Evolutionary conservation across 78 protist genomes (phyloP), one percentile per base, ranked within the genome.

Genomic region (Thecamonas trahens): DNA sequence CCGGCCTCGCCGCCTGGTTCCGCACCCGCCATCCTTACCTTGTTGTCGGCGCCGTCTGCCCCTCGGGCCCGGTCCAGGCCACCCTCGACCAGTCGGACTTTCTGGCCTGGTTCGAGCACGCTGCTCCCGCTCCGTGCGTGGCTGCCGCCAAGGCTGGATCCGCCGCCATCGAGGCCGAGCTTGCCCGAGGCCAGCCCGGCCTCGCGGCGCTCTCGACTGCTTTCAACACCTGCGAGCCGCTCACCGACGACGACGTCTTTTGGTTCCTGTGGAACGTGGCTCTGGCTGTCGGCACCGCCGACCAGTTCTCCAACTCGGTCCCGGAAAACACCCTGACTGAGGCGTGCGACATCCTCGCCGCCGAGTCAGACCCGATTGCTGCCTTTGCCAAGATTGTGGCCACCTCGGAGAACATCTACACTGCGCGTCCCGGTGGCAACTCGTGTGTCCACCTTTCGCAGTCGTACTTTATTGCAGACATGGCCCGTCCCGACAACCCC

Each of bases 51-150:
- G 18, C 73, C 20, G 37, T 13, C 9, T 32, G 61, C 50, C 7
- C 66, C 26, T 62, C 67, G 17, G 85, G 78, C 38, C 65, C 55
- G 34, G 67, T 72, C 37, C 26, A 11, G 32, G 62, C 79, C 44
- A 45, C 8, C 26, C 45, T 5, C 13, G 28, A 57, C 18, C 69
- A 59, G 58, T 2, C 2, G 24, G 73, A 50, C 9, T 77, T 67
- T 34, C 53, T 77, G n/a, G n/a, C 4, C 32, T 2, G 3, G 15
- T 49, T 39, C 49, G n/a, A 6, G 13, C 37, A 42, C 22, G 6
- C 29, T 77, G n/a, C 34, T 49, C 14, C 11, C 7, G 13, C 31
- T 63, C 53, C 9, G 50, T 18, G 53, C 4, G 24, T 18, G 14
- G 28, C n/a, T 66, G 29, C 83, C 53, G 47, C 57, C 52, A 2